Conservation (phyloP, 257 asterid genomes). For the Jacaranda mimosifolia region DNA sequence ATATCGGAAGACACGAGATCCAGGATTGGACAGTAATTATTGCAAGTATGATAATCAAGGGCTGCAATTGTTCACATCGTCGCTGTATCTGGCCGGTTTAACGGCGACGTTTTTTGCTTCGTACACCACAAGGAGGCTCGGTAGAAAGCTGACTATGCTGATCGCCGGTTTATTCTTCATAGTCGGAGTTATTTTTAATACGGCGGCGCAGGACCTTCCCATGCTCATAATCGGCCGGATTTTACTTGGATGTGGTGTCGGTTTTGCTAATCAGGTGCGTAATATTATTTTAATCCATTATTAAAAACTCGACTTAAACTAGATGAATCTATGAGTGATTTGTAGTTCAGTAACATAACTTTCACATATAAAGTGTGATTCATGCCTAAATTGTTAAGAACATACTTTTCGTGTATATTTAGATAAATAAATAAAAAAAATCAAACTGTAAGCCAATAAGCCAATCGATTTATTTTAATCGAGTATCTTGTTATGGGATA, state of each 20-base stretch:
- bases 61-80: conserved; percentile 84
- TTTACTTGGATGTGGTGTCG: conserved; percentile 88
- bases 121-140: conserved; percentile 78
- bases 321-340: no score
- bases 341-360: no score
- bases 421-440: no score
- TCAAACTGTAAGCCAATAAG: no score
- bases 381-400: no score
- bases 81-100: conserved; percentile 83
- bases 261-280: conserved; percentile 92
- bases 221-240: conserved; percentile 94
- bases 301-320: no score
- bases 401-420: no score
- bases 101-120: conserved; percentile 90
- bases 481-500: background rate
- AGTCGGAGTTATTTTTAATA: conserved; percentile 64
- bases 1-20: conserved; percentile 41
- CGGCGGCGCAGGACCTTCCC: conserved; percentile 82
- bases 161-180: conserved; percentile 81
- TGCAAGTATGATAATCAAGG: conserved; percentile 94
- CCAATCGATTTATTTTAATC: no score
- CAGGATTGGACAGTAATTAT: conserved; percentile 62
- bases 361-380: no score
- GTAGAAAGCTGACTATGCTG: conserved; percentile 74
- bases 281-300: no score